Percentiles rank a stretch among this genome's conserved stretches.
Evolutionary conservation across 2,329 filamentous ascomycete genomes (phyloP).

Genomic region (Paecilomyces dactylethromorphus): DNA sequence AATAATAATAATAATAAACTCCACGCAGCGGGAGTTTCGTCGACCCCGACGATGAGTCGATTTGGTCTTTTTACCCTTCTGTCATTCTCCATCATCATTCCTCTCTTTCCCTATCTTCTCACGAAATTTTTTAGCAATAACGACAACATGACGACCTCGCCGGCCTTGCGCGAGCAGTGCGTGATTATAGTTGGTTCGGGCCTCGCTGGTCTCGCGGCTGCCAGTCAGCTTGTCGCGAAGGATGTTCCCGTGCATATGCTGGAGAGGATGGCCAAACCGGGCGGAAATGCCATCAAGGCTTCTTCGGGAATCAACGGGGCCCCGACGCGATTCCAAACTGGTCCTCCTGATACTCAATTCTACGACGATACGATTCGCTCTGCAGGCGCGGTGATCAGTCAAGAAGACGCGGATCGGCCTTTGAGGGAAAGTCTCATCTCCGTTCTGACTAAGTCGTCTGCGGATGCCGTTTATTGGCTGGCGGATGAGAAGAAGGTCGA

Average conservation of each 20-base stretch:
- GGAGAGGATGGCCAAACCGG: slow-evolving; percentile 54
- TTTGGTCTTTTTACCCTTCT: not conserved
- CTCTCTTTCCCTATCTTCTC: not conserved
- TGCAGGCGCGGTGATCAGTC: slow-evolving; percentile 35
- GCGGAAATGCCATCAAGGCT: slow-evolving; percentile 61
- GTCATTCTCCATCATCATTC: not conserved
- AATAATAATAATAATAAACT: not conserved
- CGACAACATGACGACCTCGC: not conserved
- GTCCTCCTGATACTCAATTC: slow-evolving; percentile 32
- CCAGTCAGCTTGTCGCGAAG: slow-evolving; percentile 45
- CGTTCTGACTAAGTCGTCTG: slow-evolving; percentile 44
- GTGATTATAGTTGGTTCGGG: slow-evolving; percentile 61
- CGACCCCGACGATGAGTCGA: not conserved
- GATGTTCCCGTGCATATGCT: slow-evolving; percentile 51
- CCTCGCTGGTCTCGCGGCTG: slow-evolving; percentile 56
- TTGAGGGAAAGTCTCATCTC: slow-evolving; percentile 41
- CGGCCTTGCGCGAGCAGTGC: not conserved
- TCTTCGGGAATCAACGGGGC: slow-evolving; percentile 62
- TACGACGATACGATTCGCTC: slow-evolving; percentile 53
- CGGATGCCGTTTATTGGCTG: slow-evolving; percentile 51
- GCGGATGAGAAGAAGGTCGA: slow-evolving; percentile 53
- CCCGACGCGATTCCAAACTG: slow-evolving; percentile 50
- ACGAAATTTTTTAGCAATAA: not conserved
- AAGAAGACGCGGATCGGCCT: slow-evolving; percentile 15
- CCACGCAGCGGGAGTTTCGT: not conserved